Base-by-base conservation (phyloP, 2,329 filamentous ascomycete species). In the Talaromyces sp. region DNA sequence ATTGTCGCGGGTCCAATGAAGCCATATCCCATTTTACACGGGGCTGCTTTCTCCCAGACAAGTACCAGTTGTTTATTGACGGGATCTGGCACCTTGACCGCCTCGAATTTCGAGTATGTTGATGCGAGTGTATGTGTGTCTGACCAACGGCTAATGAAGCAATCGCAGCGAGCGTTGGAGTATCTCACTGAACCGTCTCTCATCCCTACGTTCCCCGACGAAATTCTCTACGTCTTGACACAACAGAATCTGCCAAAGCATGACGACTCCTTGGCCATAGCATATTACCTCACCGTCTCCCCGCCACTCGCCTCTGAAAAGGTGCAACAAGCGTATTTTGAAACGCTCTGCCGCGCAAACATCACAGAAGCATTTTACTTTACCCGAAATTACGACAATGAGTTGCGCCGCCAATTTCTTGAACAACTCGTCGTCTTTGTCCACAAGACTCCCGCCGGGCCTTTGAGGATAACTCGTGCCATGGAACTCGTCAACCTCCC, bases 31-130 rank as follows among this genome's bases (percentile, higher is more conserved):
- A 83, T 38, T 91, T 93, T 66, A 85, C 87, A 17, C 74, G 76
- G 48, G 77, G 77, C 26, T 86, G 85, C 5, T 86, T 87, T 64
- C 80, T 95, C 56, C 90, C 91, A 1, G 80, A 82, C 59, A 90
- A 88, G 65, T 95, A 93, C 72, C 85, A 87, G 73, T 85, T 90
- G 52, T 90, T 92, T 67, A 91, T 94, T 76, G 86, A 89, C 66
- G 91, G 91, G 0, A 77, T 95, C 10, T 95, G 91, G 90, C 81
- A 89, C 67, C 79, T 96, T 72, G 91, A 96, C 70, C 83, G 84
- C 50, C 78, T 86, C 51, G 81, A 91, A 60, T 92, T 90, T 68
- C 77, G 81, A 65, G 86, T 88, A 69, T 7, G 75, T 62, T 48
- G 38, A 26, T 9, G 43, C 21, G 4, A 46, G n/a, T 46, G 24